A percentile compares a stretch with the other conserved stretches of the same genome.
Conservation (phyloP, 2,329 filamentous ascomycete species). For the Cytospora leucostoma region DNA sequence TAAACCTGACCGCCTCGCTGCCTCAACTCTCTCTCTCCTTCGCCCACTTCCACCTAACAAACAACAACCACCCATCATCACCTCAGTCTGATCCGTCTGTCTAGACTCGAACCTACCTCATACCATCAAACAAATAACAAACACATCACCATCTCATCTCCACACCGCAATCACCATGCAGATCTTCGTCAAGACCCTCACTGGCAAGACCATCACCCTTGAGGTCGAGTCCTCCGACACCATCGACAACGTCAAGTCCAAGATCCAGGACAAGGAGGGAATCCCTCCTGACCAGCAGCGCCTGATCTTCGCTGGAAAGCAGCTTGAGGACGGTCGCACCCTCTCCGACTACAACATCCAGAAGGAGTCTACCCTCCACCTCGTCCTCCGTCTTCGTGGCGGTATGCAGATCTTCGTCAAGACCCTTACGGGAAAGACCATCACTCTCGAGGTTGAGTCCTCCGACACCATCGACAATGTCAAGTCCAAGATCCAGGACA, state of each 20-base stretch:
- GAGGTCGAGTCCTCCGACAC: slow-evolving; percentile 89
- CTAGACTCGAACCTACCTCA: not conserved
- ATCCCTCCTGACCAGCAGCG: slow-evolving; percentile 96
- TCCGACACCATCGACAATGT: slow-evolving; percentile 94
- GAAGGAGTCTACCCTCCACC: slow-evolving; percentile 84
- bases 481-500: slow-evolving; percentile 90
- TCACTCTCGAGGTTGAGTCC: slow-evolving; percentile 87
- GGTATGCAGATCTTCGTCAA: slow-evolving; percentile 91
- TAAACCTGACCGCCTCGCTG: slow-evolving; percentile 10
- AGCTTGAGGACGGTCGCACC: slow-evolving; percentile 91
- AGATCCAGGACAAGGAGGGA: slow-evolving; percentile 98
- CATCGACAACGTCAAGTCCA: slow-evolving; percentile 94
- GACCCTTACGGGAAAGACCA: slow-evolving; percentile 89
- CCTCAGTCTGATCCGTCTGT: not conserved
- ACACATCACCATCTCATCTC: slow-evolving; percentile 50
- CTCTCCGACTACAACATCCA: slow-evolving; percentile 94
- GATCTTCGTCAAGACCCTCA: slow-evolving; percentile 82
- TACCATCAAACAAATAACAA: not conserved
- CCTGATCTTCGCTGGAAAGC: slow-evolving; percentile 93
- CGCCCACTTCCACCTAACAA: slow-evolving; percentile 2
- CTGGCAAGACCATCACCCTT: slow-evolving; percentile 91
- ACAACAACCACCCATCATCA: slow-evolving; percentile 6
- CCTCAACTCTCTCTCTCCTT: not conserved
- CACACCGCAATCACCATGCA: slow-evolving; percentile 47
- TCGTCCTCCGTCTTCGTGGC: slow-evolving; percentile 85